Evolutionary conservation across 1,284 basidiomycete species (phyloP), one percentile per base, ranked within the genome.

Genomic region (Sutorius eximius): DNA sequence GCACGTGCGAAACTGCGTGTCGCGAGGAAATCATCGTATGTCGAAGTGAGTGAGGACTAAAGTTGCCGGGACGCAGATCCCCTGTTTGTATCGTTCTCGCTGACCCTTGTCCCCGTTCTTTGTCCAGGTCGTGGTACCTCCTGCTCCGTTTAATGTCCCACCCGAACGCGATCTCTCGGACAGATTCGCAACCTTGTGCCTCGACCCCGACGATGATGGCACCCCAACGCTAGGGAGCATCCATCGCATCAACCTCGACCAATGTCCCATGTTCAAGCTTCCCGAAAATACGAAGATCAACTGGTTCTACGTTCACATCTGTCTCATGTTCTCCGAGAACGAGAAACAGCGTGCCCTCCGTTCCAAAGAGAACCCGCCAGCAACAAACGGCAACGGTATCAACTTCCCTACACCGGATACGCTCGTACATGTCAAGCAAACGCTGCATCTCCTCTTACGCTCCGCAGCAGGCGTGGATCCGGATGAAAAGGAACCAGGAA

Each of bases 21-120:
- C 18, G 81, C 79, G 13, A 74, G 82, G 18, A 76, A 73, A 53
- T 82, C 80, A 0, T 70, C 64, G 5, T 83, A 78, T 53, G 71
- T 83, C 4, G 80, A 84, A 70, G 82, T 80, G 24, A 45, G 49
- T 40, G 24, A 29, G 24, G 27, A 7, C 42, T 16, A 5, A 11
- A 10, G 16, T 51, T 15, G n/a, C 15, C 16, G 20, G 10, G 33
- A 8, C 12, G 30, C 43, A n/a, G 27, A 2, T n/a, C 38, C 8
- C 27, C 9, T n/a, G n/a, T 4, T 34, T 32, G n/a, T 16, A 16
- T 34, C 24, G 16, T 33, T 32, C 24, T 29, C 4, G 18, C 27
- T 51, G 37, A 58, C 8, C 13, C 11, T 16, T 45, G 3, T 38
- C 20, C 16, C 20, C 47, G 11, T 45, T 18, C 24, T 15, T 12